A percentile compares a stretch with the other conserved stretches of the same genome.
Conservation (phyloP, 495 filamentous ascomycete genomes). For the Lasiosphaeriaceae sp. region DNA sequence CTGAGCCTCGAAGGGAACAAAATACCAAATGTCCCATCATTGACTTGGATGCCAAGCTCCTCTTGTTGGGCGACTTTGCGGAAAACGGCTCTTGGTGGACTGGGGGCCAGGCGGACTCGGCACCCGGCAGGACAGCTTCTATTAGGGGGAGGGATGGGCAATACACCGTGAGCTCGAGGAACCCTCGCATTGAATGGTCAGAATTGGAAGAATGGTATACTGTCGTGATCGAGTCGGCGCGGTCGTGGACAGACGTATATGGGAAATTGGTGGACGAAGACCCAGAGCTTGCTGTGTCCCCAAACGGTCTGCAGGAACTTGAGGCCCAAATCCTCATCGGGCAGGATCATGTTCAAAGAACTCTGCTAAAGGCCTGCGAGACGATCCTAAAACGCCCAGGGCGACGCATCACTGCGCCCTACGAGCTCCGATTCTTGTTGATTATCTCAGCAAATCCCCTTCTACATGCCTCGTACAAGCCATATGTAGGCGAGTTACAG, state of each 20-base stretch:
- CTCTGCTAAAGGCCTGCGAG: constrained; percentile 79
- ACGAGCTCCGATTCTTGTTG: constrained; percentile 77
- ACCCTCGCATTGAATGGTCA: constrained; percentile 73
- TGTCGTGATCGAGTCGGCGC: constrained; percentile 55
- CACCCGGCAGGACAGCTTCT: constrained; percentile 30
- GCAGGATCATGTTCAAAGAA: constrained; percentile 61
- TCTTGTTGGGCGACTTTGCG: constrained; percentile 73
- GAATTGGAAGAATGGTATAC: constrained; percentile 73
- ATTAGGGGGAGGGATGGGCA: constrained; percentile 30
- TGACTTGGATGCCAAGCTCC: constrained; percentile 68
- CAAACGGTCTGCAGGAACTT: constrained; percentile 43
- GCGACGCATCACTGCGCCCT: constrained; percentile 61
- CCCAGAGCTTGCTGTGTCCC: constrained; percentile 18
- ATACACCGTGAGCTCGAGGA: constrained; percentile 54
- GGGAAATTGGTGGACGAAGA: constrained; percentile 36
- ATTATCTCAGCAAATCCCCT: constrained; percentile 81
- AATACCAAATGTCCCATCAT: constrained; percentile 32
- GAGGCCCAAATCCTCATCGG: constrained; percentile 62
- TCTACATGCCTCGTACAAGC: constrained; percentile 47
- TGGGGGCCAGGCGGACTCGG: constrained; percentile 47
- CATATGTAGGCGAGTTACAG: constrained; percentile 31
- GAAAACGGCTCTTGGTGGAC: constrained; percentile 88
- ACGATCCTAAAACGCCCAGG: constrained; percentile 82
- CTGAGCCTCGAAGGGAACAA: constrained; percentile 26
- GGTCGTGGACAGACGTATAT: constrained; percentile 55